Conservation (phyloP, 2,329 filamentous ascomycete genomes). For the Sordariomycetes sp. region DNA sequence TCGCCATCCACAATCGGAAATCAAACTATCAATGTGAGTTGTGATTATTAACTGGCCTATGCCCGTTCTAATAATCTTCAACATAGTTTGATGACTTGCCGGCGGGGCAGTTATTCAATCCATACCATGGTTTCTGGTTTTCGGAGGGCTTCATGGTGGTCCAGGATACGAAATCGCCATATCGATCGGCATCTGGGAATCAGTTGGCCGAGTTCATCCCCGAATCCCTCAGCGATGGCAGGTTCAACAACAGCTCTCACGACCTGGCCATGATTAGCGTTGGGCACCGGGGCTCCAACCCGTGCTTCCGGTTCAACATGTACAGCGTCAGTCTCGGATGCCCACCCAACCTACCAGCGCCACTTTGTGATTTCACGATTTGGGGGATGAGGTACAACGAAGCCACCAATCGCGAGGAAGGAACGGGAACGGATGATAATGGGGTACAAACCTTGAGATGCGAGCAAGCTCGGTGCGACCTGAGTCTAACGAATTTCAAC, state of each 20-base stretch:
- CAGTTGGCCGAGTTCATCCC: conserved; percentile 16
- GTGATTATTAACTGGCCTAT: neutral
- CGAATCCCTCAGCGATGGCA: conserved; percentile 10
- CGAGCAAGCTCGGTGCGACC: neutral
- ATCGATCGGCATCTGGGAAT: conserved; percentile 14
- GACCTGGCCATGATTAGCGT: conserved; percentile 12
- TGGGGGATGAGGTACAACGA: conserved; percentile 15
- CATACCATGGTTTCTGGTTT: conserved; percentile 18
- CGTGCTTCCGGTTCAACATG: conserved; percentile 21
- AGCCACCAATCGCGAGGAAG: neutral
- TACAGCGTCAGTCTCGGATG: conserved; percentile 23
- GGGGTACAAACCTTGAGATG: neutral
- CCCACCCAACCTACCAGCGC: conserved; percentile 14
- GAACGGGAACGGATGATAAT: neutral
- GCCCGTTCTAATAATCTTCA: neutral
- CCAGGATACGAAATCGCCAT: conserved; percentile 15
- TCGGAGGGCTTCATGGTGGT: conserved; percentile 18
- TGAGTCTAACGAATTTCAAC: neutral
- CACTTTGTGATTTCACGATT: conserved; percentile 21
- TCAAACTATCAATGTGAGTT: neutral
- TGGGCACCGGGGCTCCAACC: conserved; percentile 8
- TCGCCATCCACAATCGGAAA: neutral
- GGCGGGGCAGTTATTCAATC: conserved; percentile 4
- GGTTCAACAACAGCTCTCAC: conserved; percentile 8
- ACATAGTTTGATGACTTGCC: conserved; percentile 2